Percentiles rank a stretch among this genome's conserved stretches.
phyloP scores from a whole-genome alignment of 2,329 filamentous ascomycete species.

The Hymenoscyphus fructigenus region DNA sequence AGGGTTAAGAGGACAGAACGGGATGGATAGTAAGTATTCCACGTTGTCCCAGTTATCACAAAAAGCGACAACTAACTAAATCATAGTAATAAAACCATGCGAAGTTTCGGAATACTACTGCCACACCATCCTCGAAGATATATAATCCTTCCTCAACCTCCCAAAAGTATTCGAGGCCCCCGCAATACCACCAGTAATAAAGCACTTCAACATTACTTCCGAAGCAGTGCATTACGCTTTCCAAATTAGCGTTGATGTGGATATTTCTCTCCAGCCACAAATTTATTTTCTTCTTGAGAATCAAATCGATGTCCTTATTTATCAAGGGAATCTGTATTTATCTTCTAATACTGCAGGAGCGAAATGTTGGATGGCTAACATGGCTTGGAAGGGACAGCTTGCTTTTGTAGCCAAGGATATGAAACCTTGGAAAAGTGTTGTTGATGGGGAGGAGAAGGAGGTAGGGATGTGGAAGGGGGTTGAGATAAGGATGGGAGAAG shows the following conservation, averaged over 20 bases:
- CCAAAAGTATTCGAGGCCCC: slow-evolving; percentile 48
- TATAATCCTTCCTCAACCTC: slow-evolving; percentile 27
- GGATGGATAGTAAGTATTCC: slow-evolving; percentile 41
- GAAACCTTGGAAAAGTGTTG: slow-evolving; percentile 24
- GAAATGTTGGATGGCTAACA: slow-evolving; percentile 40
- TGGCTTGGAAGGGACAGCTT: slow-evolving; percentile 46
- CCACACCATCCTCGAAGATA: slow-evolving; percentile 33
- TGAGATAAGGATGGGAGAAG: slow-evolving; percentile 15
- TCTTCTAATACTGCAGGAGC: slow-evolving; percentile 49
- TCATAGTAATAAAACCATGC: slow-evolving; percentile 39
- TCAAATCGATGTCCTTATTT: slow-evolving; percentile 65
- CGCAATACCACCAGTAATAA: slow-evolving; percentile 49
- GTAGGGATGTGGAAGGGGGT: slow-evolving; percentile 17
- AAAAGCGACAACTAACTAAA: background rate
- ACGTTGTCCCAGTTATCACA: too few species aligned
- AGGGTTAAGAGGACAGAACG: slow-evolving; percentile 41
- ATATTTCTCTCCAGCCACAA: slow-evolving; percentile 57
- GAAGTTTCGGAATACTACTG: slow-evolving; percentile 40
- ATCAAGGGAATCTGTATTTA: slow-evolving; percentile 65
- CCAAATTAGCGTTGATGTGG: slow-evolving; percentile 52
- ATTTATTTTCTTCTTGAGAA: slow-evolving; percentile 59
- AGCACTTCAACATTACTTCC: slow-evolving; percentile 52
- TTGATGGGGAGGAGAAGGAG: slow-evolving; percentile 25
- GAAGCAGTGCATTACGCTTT: slow-evolving; percentile 47
- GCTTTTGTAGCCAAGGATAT: slow-evolving; percentile 40